Conservation (phyloP, 768 basidiomycete genomes). For the Austroboletus eburneus region DNA sequence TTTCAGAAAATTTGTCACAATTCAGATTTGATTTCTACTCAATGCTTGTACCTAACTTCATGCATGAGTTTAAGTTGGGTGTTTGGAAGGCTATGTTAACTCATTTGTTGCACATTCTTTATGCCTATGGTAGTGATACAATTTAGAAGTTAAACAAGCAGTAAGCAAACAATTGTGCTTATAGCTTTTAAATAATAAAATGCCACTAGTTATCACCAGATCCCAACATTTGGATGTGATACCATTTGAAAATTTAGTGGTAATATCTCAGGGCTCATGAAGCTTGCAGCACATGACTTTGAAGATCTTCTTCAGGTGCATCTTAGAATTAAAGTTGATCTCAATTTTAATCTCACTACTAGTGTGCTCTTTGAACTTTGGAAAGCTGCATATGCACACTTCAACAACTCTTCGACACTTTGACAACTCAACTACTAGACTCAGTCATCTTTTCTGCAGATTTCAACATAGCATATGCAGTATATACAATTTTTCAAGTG, state of each 20-base stretch:
- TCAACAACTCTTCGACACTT: conserved; percentile 20
- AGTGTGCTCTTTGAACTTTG: conserved; percentile 32
- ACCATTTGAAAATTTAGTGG: conserved; percentile 29
- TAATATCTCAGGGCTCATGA: conserved; percentile 33
- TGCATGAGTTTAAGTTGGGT: conserved; percentile 36
- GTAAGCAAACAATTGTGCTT: conserved; percentile 10
- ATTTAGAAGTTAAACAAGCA: conserved; percentile 23
- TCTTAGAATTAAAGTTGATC: not conserved
- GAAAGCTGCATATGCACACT: conserved; percentile 26
- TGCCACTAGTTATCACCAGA: no score
- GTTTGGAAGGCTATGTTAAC: conserved; percentile 27
- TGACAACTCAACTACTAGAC: conserved; percentile 18
- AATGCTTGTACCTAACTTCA: conserved; percentile 27
- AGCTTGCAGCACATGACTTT: conserved; percentile 35
- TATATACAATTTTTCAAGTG: conserved; percentile 31
- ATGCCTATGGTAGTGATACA: not conserved
- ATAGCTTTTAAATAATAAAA: conserved; percentile 8
- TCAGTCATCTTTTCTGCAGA: conserved; percentile 13
- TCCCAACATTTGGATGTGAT: conserved; percentile 31
- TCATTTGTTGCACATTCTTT: conserved; percentile 2
- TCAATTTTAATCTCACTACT: not conserved
- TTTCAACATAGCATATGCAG: conserved; percentile 23
- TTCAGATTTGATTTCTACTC: conserved; percentile 25
- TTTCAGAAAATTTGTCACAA: conserved; percentile 17
- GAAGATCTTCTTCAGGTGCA: conserved; percentile 35